Base-by-base conservation (phyloP, 805 yeast genomes). In the Lipomyces mesembrius region DNA sequence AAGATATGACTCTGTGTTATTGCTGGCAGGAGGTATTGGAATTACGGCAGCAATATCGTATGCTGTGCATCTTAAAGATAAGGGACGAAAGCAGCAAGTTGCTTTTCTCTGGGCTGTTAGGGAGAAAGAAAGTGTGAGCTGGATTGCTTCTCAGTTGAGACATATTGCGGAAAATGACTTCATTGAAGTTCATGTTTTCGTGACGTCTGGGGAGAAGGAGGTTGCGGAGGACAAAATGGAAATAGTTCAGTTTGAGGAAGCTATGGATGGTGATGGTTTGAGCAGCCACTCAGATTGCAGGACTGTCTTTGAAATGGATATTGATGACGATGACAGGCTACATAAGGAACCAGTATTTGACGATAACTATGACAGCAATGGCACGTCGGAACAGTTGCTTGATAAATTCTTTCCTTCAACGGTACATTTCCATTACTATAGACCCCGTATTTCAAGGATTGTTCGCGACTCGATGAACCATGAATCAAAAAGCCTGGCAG, bases 11-110 rank as follows among this genome's bases (percentile, higher is more conserved):
- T 79, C 79, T 59, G 82, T 84, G 1, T 76, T 86, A 7, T 80
- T 86, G 57, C 75, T 87, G 37, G 87, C 88, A 1, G 90, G 90
- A 5, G 91, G 90, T 3, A 84, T 85, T 66, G 91, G 91, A 5
- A 81, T 87, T 73, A 86, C 91, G 0, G 88, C 87, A 0, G 79
- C 84, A 8, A 79, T 83, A 56, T 79, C 86, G 2, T 81, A 85
- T 64, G 85, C 84, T 63, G 66, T 61, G 67, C 75, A 66, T 55
- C 64, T 66, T 55, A 43, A 32, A 22, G 52, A 46, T 9, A 57
- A 60, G 25, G 43, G 37, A 17, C 8, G 39, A 8, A 43, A 29
- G 11, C 59, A 60, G 43, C 35, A 49, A 22, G 62, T 67, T 6
- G 27, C 56, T 3, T 27, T 68, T 7, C 25, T 58, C 51, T 68